A percentile compares a stretch with the other conserved stretches of the same genome.
Evolutionary conservation across 1,284 basidiomycete genomes (phyloP).

Genomic region (Vanrija humicola): DNA sequence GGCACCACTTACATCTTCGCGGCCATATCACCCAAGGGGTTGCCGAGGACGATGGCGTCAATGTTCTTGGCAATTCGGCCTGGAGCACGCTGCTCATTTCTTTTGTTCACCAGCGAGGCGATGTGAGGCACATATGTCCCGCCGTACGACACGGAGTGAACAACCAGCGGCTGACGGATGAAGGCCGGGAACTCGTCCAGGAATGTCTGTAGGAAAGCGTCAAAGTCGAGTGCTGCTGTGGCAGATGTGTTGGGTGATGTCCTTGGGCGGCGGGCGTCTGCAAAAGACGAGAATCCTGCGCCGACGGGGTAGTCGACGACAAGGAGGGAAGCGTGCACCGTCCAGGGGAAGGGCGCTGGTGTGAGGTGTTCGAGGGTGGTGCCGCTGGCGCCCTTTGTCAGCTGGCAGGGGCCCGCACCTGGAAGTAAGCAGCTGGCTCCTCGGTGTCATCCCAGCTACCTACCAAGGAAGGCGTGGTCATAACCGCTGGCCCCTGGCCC

Average conservation of each 20-base stretch:
- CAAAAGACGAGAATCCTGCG: conserved; percentile 14
- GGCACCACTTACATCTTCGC: background rate
- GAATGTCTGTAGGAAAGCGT: conserved; percentile 12
- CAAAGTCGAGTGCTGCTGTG: conserved; percentile 12
- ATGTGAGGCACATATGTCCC: conserved; percentile 11
- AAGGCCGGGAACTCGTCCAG: background rate
- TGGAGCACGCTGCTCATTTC: conserved; percentile 2
- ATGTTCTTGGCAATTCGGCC: conserved; percentile 11
- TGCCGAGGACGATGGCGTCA: conserved; percentile 15
- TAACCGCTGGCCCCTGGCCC: conserved; percentile 14
- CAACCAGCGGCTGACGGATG: conserved; percentile 11
- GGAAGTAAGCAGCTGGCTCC: no score
- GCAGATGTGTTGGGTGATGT: conserved; percentile 7
- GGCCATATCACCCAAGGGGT: conserved; percentile 12
- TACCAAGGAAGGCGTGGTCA: conserved; percentile 19
- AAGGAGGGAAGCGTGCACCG: conserved; percentile 13
- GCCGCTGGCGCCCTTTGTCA: conserved; percentile 3
- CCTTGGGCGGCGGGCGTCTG: background rate
- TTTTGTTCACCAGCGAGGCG: conserved; percentile 1
- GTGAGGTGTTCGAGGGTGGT: background rate
- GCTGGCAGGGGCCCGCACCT: conserved; percentile 18
- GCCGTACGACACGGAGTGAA: conserved; percentile 14
- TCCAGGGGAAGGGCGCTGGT: conserved; percentile 16
- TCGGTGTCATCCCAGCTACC: no score
- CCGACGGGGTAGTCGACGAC: conserved; percentile 13